Evolutionary conservation across 2,329 filamentous ascomycete species (phyloP), one percentile per base, ranked within the genome.

Genomic region (Xylariaceae sp.): DNA sequence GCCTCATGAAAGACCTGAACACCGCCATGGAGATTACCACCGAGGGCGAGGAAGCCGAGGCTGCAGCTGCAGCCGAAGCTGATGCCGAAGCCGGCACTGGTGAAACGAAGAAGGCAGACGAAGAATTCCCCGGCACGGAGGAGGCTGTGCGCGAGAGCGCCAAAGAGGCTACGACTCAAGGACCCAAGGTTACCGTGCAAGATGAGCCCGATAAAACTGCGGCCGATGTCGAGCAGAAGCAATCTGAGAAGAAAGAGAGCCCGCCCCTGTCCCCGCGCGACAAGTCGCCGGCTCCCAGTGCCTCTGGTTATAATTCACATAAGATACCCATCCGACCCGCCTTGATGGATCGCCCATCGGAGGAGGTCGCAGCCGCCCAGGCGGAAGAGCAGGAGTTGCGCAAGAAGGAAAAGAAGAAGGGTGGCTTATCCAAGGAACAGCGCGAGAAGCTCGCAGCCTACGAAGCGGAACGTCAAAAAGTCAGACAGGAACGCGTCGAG

Each of bases 21-120:
- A 89, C 89, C 59, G 95, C 90, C 34, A 97, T 98, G 91, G 93
- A 98, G 59, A 97, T 98, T 53, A 90, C 89, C 16, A 91, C 89
- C 12, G 76, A 87, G 42, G 82, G 83, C 47, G 80, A 81, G 64
- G 87, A 86, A 52, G 81, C 84, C 47, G 81, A 78, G 34, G 66
- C 65, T 6, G 19, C 28, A 16, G 35, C 11, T 4, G 19, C 11
- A 15, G 11, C 69, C 50, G n/a, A n/a, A n/a, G n/a, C n/a, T n/a
- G 87, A 86, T 52, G 81, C 84, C 47, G 81, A 78, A 34, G 66
- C 65, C 11, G 19, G 29, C n/a, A 19, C 11, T 4, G 19, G 13
- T 9, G 30, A n/a, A n/a, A n/a, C 30, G 8, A 32, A 32, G 30
- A n/a, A 32, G 2, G 59, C 56, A 2, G 67, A 74, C 2, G 66